Evolutionary conservation across 768 basidiomycete genomes (phyloP).

Genomic region (Exidia glandulosa): DNA sequence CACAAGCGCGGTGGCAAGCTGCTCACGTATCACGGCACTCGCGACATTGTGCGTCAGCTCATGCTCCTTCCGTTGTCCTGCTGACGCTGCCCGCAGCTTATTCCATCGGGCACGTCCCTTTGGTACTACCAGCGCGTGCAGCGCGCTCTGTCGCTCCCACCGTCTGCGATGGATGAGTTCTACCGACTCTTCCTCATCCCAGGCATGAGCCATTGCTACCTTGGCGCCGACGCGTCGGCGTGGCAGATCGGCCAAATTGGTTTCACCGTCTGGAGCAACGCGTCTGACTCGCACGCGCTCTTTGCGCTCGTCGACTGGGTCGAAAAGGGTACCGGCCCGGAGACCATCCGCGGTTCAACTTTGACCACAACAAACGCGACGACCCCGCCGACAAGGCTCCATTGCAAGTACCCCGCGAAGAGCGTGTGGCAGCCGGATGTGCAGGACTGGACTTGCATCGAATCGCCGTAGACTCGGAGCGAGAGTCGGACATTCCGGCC

Average conservation of each 20-base stretch:
- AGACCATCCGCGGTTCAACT: background rate
- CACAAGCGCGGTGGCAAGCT: background rate
- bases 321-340: background rate
- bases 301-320: too few species aligned
- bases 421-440: background rate
- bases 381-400: background rate
- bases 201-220: background rate
- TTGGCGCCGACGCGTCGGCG: too few species aligned
- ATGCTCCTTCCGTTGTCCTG: background rate
- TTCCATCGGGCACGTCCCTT: background rate
- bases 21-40: background rate
- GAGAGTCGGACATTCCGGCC: too few species aligned
- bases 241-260: background rate
- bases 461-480: background rate
- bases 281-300: background rate
- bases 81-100: background rate
- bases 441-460: background rate
- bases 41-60: background rate
- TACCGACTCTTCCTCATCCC: background rate
- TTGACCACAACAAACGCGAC: background rate
- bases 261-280: background rate
- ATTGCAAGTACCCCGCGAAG: background rate
- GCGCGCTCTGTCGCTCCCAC: background rate
- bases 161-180: background rate
- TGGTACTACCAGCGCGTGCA: background rate